Base-by-base conservation (phyloP, 352 stramenopile genomes). In the Globisporangium perplexum region DNA sequence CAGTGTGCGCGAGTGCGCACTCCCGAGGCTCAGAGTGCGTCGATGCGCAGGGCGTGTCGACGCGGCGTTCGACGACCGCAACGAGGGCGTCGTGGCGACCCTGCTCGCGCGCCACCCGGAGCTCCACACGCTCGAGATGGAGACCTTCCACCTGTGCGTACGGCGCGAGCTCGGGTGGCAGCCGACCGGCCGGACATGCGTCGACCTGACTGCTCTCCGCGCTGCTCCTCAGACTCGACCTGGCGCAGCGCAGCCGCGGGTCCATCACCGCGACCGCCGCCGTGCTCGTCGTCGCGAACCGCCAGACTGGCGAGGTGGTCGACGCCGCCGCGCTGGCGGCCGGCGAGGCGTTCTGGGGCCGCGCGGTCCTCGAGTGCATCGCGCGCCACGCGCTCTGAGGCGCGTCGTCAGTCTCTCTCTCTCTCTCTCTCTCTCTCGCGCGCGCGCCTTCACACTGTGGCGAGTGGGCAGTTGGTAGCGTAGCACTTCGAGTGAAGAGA, bases 61-160 rank as follows among this genome's bases (percentile, higher is more conserved):
- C 47, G 57, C 50, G 11, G 63, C 53, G 26, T 90, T 90, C 57
- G 74, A 84, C 50, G 79, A 90, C 57, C 70, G 71, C 49, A 88
- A 88, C 58, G 67, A 82, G 31, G 46, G 65, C 43, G 50, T 89
- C 26, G 44, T 85, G 17, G 60, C 61, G 20, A 39, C 57, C 23
- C 55, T 90, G 36, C 35, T 65, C 17, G 53, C 51, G 28, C 53
- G 55, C 4, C 54, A 73, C 46, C 64, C 72, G 11, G 60, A 59
- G 14, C 55, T 79, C 17, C 46, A 69, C 56, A 82, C 62, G 10
- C 62, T 87, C 55, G 77, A 90, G 59, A 90, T 90, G 80, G 80
- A 89, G 59, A 77, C 71, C 1, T 90, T 88, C 58, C 73, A 86
- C 46, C 60, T 90, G 71, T 77, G 53, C 49, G 71, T 35, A 35